Evolutionary conservation across 73 alveolate genomes (phyloP), one percentile per base, ranked within the genome.

Genomic region (Breviolum minutum): DNA sequence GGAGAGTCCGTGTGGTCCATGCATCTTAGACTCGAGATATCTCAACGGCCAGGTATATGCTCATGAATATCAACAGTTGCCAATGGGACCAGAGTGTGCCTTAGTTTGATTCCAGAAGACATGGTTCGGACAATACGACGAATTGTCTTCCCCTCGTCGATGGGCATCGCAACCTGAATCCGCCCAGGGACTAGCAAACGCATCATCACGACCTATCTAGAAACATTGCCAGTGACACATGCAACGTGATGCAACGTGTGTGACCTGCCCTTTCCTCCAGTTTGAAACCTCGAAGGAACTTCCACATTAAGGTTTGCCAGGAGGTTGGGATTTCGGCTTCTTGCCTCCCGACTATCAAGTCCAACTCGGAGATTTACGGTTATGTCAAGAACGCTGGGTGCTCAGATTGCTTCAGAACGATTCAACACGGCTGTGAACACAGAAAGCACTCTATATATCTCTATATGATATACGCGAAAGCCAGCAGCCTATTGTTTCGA

Each of bases 71-170:
- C 63, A 61, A 99, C 63, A 93, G 96, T 74, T 81, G 99, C 84
- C 95, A 99, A 63, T 99, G 99, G 99, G 99, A 99, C 82, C 99
- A 99, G 40, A 99, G 91, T 11, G 99, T 99, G 99, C 40, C 68
- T 82, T 17, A 22, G 90, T 40, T 0, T 40, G 54, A 40, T 40
- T 40, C 54, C 3, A 40, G 54, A 40, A 40, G 54, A 40, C 54
- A 40, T 40, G 54, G 54, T 40, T 40, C 54, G 54, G 54, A 40
- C 54, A 40, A 40, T 40, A 40, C 54, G 54, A 40, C 54, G 54
- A 3, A 40, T 40, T 40, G 54, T 40, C 54, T 40, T 40, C 54
- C 54, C 54, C 54, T 40, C 54, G 54, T 40, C 3, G 54, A 40
- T 40, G 54, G 54, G 54, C 54, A 40, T 40, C 54, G 3, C 0